A percentile compares a stretch with the other conserved stretches of the same genome.
These are phyloP conservation scores for Cylindricascospora bacillispora DNA, from an alignment of 1,139 yeast species.

Conservation along the genomic window DNA sequence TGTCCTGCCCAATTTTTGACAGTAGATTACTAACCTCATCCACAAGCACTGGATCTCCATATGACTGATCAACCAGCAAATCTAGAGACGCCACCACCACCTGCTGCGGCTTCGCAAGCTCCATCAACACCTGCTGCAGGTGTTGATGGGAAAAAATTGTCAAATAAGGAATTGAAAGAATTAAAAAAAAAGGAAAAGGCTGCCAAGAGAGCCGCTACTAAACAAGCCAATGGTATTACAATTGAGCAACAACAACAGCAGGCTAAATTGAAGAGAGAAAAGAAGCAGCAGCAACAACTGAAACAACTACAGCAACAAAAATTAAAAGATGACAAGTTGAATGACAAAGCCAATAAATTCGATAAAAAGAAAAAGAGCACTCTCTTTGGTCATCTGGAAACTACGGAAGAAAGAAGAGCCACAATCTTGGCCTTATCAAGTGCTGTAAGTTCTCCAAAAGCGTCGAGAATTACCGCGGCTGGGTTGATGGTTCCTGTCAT, in stretches of 20 bases:
- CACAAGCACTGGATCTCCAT: too few species aligned
- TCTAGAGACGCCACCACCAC: too few species aligned
- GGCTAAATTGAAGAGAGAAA: conserved; percentile 24
- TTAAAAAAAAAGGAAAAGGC: conserved; percentile 81
- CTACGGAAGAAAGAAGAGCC: conserved; percentile 65
- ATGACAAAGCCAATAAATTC: conserved; percentile 35
- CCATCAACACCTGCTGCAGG: conserved; percentile 5
- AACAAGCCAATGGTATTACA: conserved; percentile 26
- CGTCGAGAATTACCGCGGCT: conserved; percentile 25
- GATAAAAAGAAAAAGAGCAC: conserved; percentile 28
- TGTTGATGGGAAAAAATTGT: conserved; percentile 29
- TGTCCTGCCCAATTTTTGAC: too few species aligned
- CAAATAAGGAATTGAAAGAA: conserved; percentile 80
- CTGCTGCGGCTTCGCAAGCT: too few species aligned
- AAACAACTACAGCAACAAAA: conserved; percentile 14
- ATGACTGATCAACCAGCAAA: too few species aligned
- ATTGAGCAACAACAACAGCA: conserved; percentile 25
- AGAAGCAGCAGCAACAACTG: conserved; percentile 25
- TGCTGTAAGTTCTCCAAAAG: conserved; percentile 23
- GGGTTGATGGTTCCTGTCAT: conserved; percentile 24
- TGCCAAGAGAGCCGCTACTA: conserved; percentile 47
- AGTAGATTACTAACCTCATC: too few species aligned
- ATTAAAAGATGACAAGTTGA: conserved; percentile 37
- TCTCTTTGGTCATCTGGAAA: conserved; percentile 79
- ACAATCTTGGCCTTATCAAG: conserved; percentile 30